Percentiles rank a stretch among this genome's conserved stretches.
phyloP scores from a whole-genome alignment of 352 stramenopile genomes.

The Phytophthora citrophthora region DNA sequence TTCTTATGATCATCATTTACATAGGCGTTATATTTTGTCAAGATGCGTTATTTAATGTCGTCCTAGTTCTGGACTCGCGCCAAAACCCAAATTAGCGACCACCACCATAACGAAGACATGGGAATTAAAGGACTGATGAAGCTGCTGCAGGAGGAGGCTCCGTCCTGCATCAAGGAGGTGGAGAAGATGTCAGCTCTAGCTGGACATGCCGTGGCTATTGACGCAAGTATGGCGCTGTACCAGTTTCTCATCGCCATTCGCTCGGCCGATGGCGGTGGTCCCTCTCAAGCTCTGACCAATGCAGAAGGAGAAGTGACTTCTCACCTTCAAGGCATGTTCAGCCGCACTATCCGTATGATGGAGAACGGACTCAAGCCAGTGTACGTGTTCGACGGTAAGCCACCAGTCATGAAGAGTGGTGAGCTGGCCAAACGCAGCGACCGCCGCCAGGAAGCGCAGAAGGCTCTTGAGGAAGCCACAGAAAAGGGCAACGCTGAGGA shows the following conservation, averaged over 20 bases:
- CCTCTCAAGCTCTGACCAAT: conserved; percentile 96
- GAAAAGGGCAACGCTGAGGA: conserved; percentile 90
- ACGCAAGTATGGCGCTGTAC: conserved; percentile 99
- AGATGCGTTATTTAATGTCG: conserved; percentile 4
- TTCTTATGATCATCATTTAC: no score
- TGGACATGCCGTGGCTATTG: conserved; percentile 97
- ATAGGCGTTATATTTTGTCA: neutral
- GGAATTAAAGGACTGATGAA: conserved; percentile 99
- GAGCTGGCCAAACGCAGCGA: conserved; percentile 96
- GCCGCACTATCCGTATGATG: conserved; percentile 98
- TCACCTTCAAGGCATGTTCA: conserved; percentile 97
- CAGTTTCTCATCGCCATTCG: conserved; percentile 96
- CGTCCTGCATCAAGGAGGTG: conserved; percentile 95
- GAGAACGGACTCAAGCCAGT: conserved; percentile 97
- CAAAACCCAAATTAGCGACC: conserved; percentile 2
- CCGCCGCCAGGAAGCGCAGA: conserved; percentile 89
- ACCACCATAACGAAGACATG: conserved; percentile 65
- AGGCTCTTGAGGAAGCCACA: conserved; percentile 83
- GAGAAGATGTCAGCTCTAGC: conserved; percentile 94
- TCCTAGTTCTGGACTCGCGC: neutral
- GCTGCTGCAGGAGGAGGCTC: conserved; percentile 97
- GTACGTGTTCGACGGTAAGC: conserved; percentile 99
- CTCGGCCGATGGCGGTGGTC: conserved; percentile 83
- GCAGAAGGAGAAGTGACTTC: conserved; percentile 96
- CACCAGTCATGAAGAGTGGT: conserved; percentile 96